Evolutionary conservation across 2,329 filamentous ascomycete genomes (phyloP), one percentile per base, ranked within the genome.

Genomic region (Colletotrichum truncatum): DNA sequence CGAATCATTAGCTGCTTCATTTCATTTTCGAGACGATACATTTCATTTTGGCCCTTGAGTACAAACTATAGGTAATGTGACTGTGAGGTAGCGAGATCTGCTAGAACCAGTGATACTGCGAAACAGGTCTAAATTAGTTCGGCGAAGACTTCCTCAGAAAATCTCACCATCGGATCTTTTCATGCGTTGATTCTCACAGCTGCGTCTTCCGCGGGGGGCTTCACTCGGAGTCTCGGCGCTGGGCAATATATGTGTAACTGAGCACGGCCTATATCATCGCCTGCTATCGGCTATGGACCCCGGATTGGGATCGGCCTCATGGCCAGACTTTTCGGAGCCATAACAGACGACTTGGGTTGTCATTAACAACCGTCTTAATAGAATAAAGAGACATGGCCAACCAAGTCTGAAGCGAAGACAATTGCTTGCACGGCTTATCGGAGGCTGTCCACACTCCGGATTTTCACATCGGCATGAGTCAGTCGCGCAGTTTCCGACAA

Each of bases 241-340:
- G 57, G 41, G 57, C 57, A 65, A 51, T 65, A 32, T 65, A 65
- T 49, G 23, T 62, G 57, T 26, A 56, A 65, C 57, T 6, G 43
- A 28, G 57, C 49, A 65, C 43, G 49, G 57, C 57, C 62, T 62
- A 62, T 63, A 56, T 14, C 26, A 25, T 45, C 14, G 28, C 26
- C 34, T 45, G 28, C 11, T 56, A 52, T 51, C 57, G 34, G 45
- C 30, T 23, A 46, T 34, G 49, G 48, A 36, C 48, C 48, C 14
- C 23, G 26, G 23, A 28, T 18, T 32, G 49, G 41, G 28, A 21
- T 21, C 21, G 28, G 26, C 30, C 53, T 46, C 41, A 28, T 30
- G 53, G 30, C 53, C 53, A 57, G 53, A 38, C 28, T 46, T 34
- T 45, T 41, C 21, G 39, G 28, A 30, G 12, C 21, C 53, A 26